A percentile compares a stretch with the other conserved stretches of the same genome.
Evolutionary conservation across 352 stramenopile genomes (phyloP).

Genomic region (Peronosclerospora sorghi): DNA sequence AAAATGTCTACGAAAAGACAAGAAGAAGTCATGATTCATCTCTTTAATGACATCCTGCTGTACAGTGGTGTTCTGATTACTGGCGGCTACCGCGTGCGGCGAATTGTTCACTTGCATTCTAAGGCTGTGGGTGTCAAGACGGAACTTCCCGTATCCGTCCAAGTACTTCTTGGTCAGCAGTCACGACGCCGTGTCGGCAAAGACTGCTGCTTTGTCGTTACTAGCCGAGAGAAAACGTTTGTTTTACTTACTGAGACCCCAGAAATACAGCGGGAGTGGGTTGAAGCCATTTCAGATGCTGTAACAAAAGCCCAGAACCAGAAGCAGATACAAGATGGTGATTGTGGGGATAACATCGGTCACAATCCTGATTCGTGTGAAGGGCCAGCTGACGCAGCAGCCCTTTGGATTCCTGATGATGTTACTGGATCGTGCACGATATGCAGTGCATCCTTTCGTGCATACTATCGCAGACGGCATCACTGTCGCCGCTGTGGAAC

Average conservation of each 20-base stretch:
- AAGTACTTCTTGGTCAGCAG: conserved; percentile 38
- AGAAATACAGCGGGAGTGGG: conserved; percentile 41
- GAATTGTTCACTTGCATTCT: conserved; percentile 59
- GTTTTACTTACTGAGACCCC: conserved; percentile 54
- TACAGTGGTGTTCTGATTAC: conserved; percentile 72
- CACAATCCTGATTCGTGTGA: conserved; percentile 24
- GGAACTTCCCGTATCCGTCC: conserved; percentile 38
- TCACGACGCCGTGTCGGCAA: conserved; percentile 24
- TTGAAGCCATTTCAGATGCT: conserved; percentile 35
- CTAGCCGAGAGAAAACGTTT: conserved; percentile 75
- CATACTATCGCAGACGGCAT: conserved; percentile 65
- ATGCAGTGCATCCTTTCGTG: conserved; percentile 50
- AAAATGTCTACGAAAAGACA: conserved; percentile 78
- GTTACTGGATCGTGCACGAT: conserved; percentile 55
- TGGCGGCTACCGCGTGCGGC: conserved; percentile 57
- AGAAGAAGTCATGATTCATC: conserved; percentile 74
- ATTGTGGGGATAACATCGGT: conserved; percentile 16
- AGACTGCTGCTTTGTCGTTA: conserved; percentile 67
- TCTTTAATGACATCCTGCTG: conserved; percentile 81
- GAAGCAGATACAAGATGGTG: conserved; percentile 3
- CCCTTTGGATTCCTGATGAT: conserved; percentile 67
- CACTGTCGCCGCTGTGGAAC: conserved; percentile 71
- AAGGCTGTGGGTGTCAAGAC: conserved; percentile 60
- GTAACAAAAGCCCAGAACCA: conserved; percentile 41
- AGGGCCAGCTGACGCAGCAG: conserved; percentile 44